phyloP scores from a whole-genome alignment of 108 stramenopile species.

The Nitzschia sp. region DNA sequence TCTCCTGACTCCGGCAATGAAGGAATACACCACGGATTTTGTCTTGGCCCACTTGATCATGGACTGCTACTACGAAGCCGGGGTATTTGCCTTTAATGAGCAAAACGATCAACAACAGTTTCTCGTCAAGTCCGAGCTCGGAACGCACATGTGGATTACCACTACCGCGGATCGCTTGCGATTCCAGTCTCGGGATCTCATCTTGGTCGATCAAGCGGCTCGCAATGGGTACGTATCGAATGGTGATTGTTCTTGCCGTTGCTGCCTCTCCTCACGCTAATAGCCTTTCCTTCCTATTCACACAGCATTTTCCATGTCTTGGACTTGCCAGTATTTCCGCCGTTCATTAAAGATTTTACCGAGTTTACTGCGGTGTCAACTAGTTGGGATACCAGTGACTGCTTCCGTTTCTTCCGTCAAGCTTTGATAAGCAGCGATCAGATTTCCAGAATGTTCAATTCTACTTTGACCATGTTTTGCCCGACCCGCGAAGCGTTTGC shows the following conservation, averaged over 20 bases:
- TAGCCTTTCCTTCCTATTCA: not conserved
- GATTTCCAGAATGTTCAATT: constrained; percentile 25
- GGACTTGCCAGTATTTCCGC: constrained; percentile 34
- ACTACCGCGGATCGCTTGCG: constrained; percentile 31
- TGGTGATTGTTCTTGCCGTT: not conserved
- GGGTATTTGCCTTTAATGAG: constrained; percentile 27
- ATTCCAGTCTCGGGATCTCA: constrained; percentile 33
- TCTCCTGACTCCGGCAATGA: constrained; percentile 24
- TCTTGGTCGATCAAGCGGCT: constrained; percentile 28
- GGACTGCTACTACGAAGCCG: constrained; percentile 29
- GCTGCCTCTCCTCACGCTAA: not conserved
- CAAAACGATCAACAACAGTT: constrained; percentile 23
- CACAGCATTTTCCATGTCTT: constrained; percentile 34
- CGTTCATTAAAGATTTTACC: constrained; percentile 35
- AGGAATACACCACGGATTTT: constrained; percentile 30
- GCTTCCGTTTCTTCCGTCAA: constrained; percentile 25
- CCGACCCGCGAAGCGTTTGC: constrained; percentile 38
- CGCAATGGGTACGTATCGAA: constrained; percentile 30
- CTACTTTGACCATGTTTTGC: constrained; percentile 35
- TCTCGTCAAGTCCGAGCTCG: constrained; percentile 29
- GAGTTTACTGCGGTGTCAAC: constrained; percentile 28
- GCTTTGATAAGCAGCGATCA: constrained; percentile 7
- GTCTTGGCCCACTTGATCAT: constrained; percentile 35
- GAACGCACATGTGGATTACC: constrained; percentile 41
- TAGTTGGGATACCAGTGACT: constrained; percentile 29